These are phyloP conservation scores for Sphagnum contortum DNA, from an alignment of 225 moss, liverwort and hornwort genomes.

Conservation along the genomic window DNA sequence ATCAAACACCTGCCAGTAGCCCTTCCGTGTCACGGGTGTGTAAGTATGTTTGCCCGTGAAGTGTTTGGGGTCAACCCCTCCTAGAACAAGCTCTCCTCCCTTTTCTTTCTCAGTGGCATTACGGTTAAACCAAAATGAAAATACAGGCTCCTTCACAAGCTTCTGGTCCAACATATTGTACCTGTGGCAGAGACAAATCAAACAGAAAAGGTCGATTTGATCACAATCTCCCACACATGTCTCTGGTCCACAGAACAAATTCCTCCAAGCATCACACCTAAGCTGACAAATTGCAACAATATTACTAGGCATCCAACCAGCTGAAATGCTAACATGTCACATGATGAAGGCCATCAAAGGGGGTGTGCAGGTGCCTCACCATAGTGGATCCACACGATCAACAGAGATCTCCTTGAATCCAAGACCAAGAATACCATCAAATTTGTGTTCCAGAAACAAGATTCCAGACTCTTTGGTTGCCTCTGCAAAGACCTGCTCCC, in stretches of 20 bases:
- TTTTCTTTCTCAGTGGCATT: constrained; percentile 26
- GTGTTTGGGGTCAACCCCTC: constrained; percentile 73
- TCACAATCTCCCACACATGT: no score
- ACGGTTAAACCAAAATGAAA: constrained; percentile 96
- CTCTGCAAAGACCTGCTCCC: constrained; percentile 68
- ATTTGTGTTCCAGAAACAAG: constrained; percentile 68
- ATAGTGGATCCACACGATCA: constrained; percentile 65
- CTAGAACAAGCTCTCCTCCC: constrained; percentile 88
- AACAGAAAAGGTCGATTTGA: no score
- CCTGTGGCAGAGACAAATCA: constrained; percentile 20
- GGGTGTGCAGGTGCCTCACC: constrained; percentile 26
- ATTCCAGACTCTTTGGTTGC: constrained; percentile 84
- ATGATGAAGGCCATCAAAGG: no score
- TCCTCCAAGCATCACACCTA: no score
- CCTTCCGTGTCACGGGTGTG: constrained; percentile 83
- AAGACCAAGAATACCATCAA: constrained; percentile 83
- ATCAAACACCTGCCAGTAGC: constrained; percentile 72
- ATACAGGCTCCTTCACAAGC: constrained; percentile 67
- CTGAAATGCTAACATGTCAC: no score
- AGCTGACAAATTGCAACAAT: background rate
- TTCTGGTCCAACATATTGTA: constrained; percentile 79
- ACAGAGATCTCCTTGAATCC: constrained; percentile 90
- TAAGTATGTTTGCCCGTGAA: constrained; percentile 81
- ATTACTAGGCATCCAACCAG: no score
- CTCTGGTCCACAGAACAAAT: background rate